Base-by-base conservation (phyloP, 345 rosid genomes). In the Toxicodendron radicans region DNA sequence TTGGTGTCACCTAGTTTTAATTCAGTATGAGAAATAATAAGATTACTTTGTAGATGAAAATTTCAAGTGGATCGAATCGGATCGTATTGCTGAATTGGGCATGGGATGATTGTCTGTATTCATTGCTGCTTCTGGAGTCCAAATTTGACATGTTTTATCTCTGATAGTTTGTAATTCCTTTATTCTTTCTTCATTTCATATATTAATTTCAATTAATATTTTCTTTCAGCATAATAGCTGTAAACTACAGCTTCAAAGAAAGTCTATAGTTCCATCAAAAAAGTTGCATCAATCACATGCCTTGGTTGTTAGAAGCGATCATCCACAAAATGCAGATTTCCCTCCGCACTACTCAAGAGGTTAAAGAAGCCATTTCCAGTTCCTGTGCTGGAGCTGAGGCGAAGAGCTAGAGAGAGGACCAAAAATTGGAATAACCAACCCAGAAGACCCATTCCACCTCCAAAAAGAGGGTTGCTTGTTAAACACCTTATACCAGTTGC, bases 361-460 rank as follows among this genome's bases (percentile, higher is more conserved):
- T 96, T 92, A 83, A 95, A 91, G 85, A 95, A 95, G 76, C 99
- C 97, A 57, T 95, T 95, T 77, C 94, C 92, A 0, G 72, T 79
- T 27, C 99, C 99, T 16, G 82, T 91, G 52, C 78, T 92, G 71
- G 97, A 95, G 78, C 82, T 95, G 74, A 86, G 99, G 75, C 89
- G 98, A 73, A 94, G 94, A 62, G 98, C 97, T 13, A 87, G 99
- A 84, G 92, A 91, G 81, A 92, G 97, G 80, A 80, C 87, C 61
- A 92, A 91, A 82, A 91, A 89, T 59, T 85, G 84, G 69, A 86
- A 78, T 79, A 91, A 86, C 68, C 83, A 85, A 57, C 96, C 98
- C 48, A 89, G 67, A 75, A 84, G 76, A 78, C 90, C 84, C 52
- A 30, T 77, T 38, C 84, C 88, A 61, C 92, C 99, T 78, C 96